Evolutionary conservation across 176 grass and related monocot genomes (phyloP), one percentile per base, ranked within the genome.

Genomic region (Aegilops speltoides): DNA sequence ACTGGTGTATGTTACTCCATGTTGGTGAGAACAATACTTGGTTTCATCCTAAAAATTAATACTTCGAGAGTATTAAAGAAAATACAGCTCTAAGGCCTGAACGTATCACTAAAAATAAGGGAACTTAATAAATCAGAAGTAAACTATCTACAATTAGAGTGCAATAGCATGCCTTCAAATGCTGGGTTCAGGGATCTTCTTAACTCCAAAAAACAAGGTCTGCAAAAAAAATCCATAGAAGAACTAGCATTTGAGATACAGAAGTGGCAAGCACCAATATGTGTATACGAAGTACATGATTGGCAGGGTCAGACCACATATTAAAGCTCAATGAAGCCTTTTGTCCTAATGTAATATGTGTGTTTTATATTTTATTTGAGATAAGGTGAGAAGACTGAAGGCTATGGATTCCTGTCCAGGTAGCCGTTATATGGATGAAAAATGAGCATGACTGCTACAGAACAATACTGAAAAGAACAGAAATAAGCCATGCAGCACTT

Each of bases 171-270:
- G 11, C n/a, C 62, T 34, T 77, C 15, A 26, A 15, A 12, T 77
- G 23, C 32, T 64, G 61, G 63, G 46, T 83, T 78, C 31, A 64
- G 61, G 50, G 50, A 86, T 82, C 64, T 78, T 77, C 31, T 31
- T 60, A 78, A 56, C 54, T 37, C 17, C 36, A 82, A 2, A 40
- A 52, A 50, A 46, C 45, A 46, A 46, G 45, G 12, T 46, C 45
- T 46, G 45, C 45, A 15, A 52, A 52, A 50, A 52, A 78, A 73
- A 54, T 38, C 31, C 36, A 82, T 1, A 40, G 36, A 40, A 70
- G 29, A 63, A 61, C 69, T 13, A 64, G n/a, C 22, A 64, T 61
- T 62, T 15, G 28, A 48, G 31, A 74, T 28, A 33, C 22, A 76
- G 4, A 37, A 36, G 16, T 34, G 10, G 7, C 50, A 57, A 69